Conservation (phyloP, 305 asterid genomes). For the Ilex paraguariensis region DNA sequence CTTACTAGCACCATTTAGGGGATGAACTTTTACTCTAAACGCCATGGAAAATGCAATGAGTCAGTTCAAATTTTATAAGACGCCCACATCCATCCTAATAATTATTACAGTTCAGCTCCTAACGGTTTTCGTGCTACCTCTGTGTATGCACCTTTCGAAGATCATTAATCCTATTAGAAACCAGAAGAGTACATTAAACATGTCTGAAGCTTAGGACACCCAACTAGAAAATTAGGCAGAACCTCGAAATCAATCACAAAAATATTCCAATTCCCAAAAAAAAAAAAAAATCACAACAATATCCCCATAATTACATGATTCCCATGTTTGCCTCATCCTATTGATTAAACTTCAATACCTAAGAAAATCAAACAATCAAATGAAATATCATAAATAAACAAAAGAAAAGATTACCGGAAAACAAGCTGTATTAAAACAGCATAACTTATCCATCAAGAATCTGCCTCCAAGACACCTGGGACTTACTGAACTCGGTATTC, state of each 20-base stretch:
- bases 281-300: not conserved
- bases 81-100: too few relatives aligned
- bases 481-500: conserved; percentile 7
- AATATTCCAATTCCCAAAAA: not conserved
- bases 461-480: conserved; percentile 8
- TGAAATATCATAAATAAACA: not conserved
- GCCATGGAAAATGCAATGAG: too few relatives aligned
- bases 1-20: too few relatives aligned
- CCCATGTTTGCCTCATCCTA: not conserved
- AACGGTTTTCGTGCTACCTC: too few relatives aligned
- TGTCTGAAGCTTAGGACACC: not conserved
- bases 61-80: too few relatives aligned
- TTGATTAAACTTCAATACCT: not conserved
- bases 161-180: too few relatives aligned
- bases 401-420: conserved; percentile 22
- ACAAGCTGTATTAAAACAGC: conserved; percentile 29
- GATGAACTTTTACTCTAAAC: too few relatives aligned
- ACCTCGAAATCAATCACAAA: not conserved
- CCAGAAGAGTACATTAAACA: not conserved
- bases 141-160: too few relatives aligned
- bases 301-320: not conserved
- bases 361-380: not conserved
- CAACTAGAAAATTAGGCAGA: too few relatives aligned
- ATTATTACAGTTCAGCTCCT: too few relatives aligned
- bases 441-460: conserved; percentile 26